Evolutionary conservation across 1,139 yeast genomes (phyloP).

Genomic region (Eremothecium sinecaudum): DNA sequence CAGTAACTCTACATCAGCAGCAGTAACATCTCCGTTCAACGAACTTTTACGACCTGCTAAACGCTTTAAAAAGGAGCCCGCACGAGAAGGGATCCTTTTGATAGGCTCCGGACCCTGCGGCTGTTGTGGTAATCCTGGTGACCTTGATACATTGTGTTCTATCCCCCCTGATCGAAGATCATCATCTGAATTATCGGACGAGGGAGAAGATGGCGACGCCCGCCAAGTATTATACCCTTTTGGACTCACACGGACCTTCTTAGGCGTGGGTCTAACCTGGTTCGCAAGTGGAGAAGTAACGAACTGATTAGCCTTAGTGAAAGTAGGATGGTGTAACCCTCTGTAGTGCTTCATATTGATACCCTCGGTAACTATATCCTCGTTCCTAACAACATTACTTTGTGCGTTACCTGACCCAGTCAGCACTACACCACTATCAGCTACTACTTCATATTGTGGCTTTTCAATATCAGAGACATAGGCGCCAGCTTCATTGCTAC

Average conservation of each 20-base stretch:
- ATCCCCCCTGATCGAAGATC: too few relatives aligned
- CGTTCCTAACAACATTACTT: too few relatives aligned
- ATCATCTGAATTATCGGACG: too few relatives aligned
- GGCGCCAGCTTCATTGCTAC: neutral
- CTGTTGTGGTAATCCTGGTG: too few relatives aligned
- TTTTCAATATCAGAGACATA: too few relatives aligned
- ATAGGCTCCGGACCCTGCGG: conserved; percentile 33
- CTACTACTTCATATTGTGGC: too few relatives aligned
- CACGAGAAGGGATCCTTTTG: conserved; percentile 19
- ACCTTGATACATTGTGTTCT: too few relatives aligned
- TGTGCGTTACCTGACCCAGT: too few relatives aligned
- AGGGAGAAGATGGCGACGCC: too few relatives aligned
- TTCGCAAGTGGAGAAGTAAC: conserved; percentile 43
- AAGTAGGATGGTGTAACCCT: conserved; percentile 41
- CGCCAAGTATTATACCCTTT: too few relatives aligned
- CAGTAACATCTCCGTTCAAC: conserved; percentile 7
- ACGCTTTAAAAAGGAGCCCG: conserved; percentile 15
- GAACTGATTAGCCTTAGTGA: conserved; percentile 26
- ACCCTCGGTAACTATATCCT: too few relatives aligned
- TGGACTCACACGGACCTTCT: conserved; percentile 19
- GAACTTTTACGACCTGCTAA: conserved; percentile 10
- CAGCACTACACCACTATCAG: too few relatives aligned
- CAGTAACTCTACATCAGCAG: conserved; percentile 8
- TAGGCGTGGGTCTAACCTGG: conserved; percentile 38
- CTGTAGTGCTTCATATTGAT: conserved; percentile 27